Percentiles rank a stretch among this genome's conserved stretches.
Evolutionary conservation across 2,329 filamentous ascomycete species (phyloP).

Genomic region (Cercospora brassicicola): DNA sequence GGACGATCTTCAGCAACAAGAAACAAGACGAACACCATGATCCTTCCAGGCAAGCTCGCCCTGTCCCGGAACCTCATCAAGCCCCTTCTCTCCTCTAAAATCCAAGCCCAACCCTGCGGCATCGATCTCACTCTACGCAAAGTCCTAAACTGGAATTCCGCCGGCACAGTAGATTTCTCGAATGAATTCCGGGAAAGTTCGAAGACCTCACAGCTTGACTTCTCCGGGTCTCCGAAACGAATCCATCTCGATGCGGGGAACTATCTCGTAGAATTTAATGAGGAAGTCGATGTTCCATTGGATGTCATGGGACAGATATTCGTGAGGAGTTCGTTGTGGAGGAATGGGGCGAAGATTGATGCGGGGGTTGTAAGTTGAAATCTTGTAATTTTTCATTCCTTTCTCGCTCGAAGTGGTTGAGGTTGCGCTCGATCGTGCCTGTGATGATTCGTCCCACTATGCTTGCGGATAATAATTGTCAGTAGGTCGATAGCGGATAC

Average conservation of each 20-base stretch:
- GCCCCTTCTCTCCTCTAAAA: background rate
- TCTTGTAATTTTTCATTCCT: too few relatives aligned
- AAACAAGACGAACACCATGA: too few relatives aligned
- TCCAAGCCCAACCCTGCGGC: slow-evolving; percentile 26
- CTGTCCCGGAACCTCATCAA: too few relatives aligned
- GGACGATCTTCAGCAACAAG: too few relatives aligned
- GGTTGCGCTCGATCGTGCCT: too few relatives aligned
- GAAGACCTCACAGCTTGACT: slow-evolving; percentile 9
- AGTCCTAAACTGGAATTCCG: slow-evolving; percentile 18
- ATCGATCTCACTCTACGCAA: slow-evolving; percentile 24
- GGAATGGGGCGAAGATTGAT: slow-evolving; percentile 42
- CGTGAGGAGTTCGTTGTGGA: slow-evolving; percentile 43
- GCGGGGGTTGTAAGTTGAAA: slow-evolving; percentile 40
- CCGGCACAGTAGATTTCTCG: slow-evolving; percentile 20
- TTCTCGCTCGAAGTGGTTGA: too few relatives aligned
- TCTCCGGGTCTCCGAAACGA: background rate
- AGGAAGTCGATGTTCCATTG: slow-evolving; percentile 43
- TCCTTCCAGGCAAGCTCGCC: slow-evolving; percentile 17
- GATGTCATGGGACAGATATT: slow-evolving; percentile 46
- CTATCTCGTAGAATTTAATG: slow-evolving; percentile 47
- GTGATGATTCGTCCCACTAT: too few relatives aligned
- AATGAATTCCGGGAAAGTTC: slow-evolving; percentile 15
- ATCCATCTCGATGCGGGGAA: slow-evolving; percentile 29
- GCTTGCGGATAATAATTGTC: background rate
- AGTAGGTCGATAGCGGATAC: slow-evolving; percentile 45